Conservation (phyloP, 164 flowering plant species). For the Taxillus chinensis region DNA sequence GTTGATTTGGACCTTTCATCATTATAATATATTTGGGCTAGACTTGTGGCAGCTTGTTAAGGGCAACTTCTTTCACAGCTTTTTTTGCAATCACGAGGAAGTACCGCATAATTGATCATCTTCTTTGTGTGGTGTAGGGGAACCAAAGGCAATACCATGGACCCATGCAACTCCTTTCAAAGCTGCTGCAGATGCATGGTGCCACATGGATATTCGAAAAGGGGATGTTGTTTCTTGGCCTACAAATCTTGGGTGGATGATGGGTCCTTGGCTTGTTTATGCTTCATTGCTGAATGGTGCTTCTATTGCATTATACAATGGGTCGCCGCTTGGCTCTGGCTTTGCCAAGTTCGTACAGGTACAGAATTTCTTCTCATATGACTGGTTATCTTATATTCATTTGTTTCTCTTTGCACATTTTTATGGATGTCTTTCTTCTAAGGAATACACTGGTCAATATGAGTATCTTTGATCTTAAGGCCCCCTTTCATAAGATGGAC, state of each 20-base stretch:
- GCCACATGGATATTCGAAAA: conserved; percentile 81
- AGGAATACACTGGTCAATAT: too few species aligned
- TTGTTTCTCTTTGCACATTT: background rate
- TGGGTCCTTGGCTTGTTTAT: conserved; percentile 99
- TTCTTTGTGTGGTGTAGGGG: conserved; percentile 40
- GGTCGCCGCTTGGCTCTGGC: conserved; percentile 85
- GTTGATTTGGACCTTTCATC: too few species aligned
- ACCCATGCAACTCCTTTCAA: conserved; percentile 73
- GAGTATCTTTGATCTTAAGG: too few species aligned
- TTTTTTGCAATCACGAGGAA: background rate
- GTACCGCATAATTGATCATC: too few species aligned
- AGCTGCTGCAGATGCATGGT: conserved; percentile 98
- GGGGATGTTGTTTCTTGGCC: conserved; percentile 96
- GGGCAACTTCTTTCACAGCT: background rate
- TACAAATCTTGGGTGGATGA: conserved; percentile 99
- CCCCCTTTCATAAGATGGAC: too few species aligned
- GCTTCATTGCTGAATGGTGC: conserved; percentile 87
- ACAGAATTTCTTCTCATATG: conserved; percentile 2
- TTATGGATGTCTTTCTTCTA: background rate
- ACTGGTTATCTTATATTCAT: background rate
- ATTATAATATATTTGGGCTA: too few species aligned
- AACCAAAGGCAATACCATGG: conserved; percentile 98
- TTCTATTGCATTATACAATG: conserved; percentile 85
- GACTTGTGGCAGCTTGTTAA: background rate
- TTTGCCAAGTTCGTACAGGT: conserved; percentile 96